Evolutionary conservation across 805 yeast genomes (phyloP).

Genomic region (Candida sanyiensis): DNA sequence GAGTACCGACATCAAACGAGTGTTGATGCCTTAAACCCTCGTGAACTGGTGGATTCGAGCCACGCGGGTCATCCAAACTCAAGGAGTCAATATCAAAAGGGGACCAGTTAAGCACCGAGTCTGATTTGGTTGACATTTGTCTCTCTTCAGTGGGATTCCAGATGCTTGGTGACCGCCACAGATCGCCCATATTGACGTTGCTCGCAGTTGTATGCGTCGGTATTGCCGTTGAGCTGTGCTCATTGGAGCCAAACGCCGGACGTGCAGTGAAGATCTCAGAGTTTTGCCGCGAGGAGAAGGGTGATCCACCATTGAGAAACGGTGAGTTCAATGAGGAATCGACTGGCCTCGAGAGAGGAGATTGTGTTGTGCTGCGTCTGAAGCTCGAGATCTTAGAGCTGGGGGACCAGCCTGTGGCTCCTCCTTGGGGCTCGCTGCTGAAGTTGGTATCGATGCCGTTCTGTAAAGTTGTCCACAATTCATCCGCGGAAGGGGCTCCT

Average conservation of each 20-base stretch:
- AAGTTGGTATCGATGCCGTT: constrained; percentile 9
- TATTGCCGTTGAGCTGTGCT: neutral
- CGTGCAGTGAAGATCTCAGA: constrained; percentile 10
- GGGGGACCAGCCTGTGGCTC: constrained; percentile 18
- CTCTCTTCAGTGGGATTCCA: constrained; percentile 23
- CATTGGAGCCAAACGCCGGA: constrained; percentile 2
- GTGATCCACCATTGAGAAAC: constrained; percentile 9
- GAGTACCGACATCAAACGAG: constrained; percentile 9
- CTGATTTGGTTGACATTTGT: constrained; percentile 23
- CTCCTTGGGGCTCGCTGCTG: neutral
- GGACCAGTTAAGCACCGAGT: constrained; percentile 25
- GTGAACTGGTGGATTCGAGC: neutral
- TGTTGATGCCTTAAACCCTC: constrained; percentile 7
- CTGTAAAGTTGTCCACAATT: constrained; percentile 4
- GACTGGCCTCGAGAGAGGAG: constrained; percentile 20
- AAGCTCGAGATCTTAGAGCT: constrained; percentile 25
- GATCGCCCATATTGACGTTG: constrained; percentile 5
- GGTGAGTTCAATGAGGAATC: constrained; percentile 12
- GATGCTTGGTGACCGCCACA: constrained; percentile 22
- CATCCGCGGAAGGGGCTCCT: neutral
- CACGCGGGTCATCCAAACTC: constrained; percentile 16
- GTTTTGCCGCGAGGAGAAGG: constrained; percentile 12
- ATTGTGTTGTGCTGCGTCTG: constrained; percentile 20
- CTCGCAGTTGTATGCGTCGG: neutral
- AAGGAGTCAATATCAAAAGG: constrained; percentile 22